Evolutionary conservation across 2,329 filamentous ascomycete species (phyloP).

Genomic region (Microdochium bolleyi): DNA sequence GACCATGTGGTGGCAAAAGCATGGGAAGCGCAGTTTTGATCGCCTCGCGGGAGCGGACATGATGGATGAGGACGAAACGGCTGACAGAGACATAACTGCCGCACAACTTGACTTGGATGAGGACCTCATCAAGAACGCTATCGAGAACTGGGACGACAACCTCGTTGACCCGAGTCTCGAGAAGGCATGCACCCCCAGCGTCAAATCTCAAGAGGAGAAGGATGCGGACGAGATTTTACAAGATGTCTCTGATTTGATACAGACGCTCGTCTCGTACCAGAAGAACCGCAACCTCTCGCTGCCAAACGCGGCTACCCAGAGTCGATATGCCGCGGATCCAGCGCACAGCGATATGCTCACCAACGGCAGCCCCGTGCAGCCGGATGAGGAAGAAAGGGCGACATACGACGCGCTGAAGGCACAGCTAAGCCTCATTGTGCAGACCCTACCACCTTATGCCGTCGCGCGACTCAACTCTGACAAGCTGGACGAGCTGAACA

Average conservation of each 20-base stretch:
- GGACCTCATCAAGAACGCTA: constrained; percentile 40
- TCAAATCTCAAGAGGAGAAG: constrained; percentile 45
- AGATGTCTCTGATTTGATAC: constrained; percentile 67
- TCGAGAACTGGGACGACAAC: constrained; percentile 51
- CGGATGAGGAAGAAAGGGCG: constrained; percentile 51
- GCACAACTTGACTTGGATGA: constrained; percentile 38
- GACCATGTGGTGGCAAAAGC: constrained; percentile 66
- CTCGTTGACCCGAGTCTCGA: constrained; percentile 50
- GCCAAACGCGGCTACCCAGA: constrained; percentile 48
- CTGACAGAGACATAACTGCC: constrained; percentile 17
- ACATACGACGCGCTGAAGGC: constrained; percentile 69
- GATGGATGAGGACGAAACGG: constrained; percentile 23
- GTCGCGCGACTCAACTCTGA: constrained; percentile 82
- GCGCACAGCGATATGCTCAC: constrained; percentile 60
- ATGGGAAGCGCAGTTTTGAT: constrained; percentile 58
- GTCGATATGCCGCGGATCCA: constrained; percentile 51
- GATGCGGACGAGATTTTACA: constrained; percentile 62
- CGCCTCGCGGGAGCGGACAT: constrained; percentile 49
- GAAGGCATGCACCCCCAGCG: constrained; percentile 32
- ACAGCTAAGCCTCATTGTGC: constrained; percentile 66
- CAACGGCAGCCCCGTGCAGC: constrained; percentile 57
- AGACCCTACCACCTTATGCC: constrained; percentile 72
- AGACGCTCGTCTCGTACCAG: constrained; percentile 71
- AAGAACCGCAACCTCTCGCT: constrained; percentile 68
- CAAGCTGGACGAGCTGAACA: constrained; percentile 72